phyloP scores from a whole-genome alignment of 2,329 filamentous ascomycete species.

The Microascus cirrosus region DNA sequence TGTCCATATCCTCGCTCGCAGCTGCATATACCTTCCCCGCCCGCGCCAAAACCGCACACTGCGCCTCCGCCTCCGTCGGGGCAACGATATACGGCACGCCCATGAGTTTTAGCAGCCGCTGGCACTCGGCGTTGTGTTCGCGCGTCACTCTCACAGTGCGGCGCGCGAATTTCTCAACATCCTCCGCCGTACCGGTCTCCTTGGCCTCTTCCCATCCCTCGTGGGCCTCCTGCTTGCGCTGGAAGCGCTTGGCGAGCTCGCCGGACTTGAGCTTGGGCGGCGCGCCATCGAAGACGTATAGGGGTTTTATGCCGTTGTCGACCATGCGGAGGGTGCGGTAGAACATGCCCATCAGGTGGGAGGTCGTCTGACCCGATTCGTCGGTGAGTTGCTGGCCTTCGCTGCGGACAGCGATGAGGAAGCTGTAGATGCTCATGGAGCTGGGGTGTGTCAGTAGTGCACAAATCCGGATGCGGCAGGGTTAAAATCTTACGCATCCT shows the following conservation, averaged over 20 bases:
- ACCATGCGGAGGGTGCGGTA: constrained; percentile 97
- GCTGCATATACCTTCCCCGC: constrained; percentile 95
- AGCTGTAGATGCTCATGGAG: constrained; percentile 99
- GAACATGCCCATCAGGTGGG: constrained; percentile 98
- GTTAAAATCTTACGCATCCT: constrained; percentile 42
- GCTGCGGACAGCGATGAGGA: constrained; percentile 93
- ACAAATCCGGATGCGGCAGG: not conserved
- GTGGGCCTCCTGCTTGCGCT: constrained; percentile 84
- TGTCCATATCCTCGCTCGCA: constrained; percentile 98
- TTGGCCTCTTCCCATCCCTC: constrained; percentile 91
- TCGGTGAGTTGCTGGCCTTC: constrained; percentile 94
- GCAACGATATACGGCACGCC: constrained; percentile 91
- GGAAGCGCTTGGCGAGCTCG: constrained; percentile 90
- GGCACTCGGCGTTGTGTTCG: constrained; percentile 94
- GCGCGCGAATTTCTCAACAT: constrained; percentile 95
- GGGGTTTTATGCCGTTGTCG: constrained; percentile 96
- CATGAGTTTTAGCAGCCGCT: constrained; percentile 85
- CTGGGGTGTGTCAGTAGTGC: constrained; percentile 23
- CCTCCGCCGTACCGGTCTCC: constrained; percentile 90
- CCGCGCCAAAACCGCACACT: constrained; percentile 81
- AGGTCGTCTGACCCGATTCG: constrained; percentile 92
- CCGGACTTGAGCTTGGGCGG: constrained; percentile 96
- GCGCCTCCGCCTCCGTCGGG: constrained; percentile 92
- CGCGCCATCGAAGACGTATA: constrained; percentile 96
- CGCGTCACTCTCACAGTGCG: constrained; percentile 89